A percentile compares a stretch with the other conserved stretches of the same genome.
Evolutionary conservation across 2,329 filamentous ascomycete species (phyloP).

Genomic region (Fusarium sp.): DNA sequence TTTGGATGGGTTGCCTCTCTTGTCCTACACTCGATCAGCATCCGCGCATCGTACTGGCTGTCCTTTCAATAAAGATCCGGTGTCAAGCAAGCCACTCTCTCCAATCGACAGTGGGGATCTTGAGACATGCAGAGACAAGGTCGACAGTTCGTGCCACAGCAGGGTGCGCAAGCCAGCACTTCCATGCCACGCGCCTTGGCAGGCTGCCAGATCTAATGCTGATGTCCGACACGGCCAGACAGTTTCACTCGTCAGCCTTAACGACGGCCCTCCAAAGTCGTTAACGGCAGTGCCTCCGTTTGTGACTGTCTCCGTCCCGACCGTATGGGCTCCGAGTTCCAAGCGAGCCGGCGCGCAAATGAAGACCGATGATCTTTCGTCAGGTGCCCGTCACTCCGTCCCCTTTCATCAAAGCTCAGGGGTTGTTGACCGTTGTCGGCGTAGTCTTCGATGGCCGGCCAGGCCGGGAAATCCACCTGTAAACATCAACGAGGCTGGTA

Average conservation of each 20-base stretch:
- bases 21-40: background rate
- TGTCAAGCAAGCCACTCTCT: background rate
- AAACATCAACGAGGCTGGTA: constrained; percentile 7
- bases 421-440: constrained; percentile 13
- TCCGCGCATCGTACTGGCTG: background rate
- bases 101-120: constrained; percentile 20
- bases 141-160: constrained; percentile 33
- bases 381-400: constrained; percentile 10
- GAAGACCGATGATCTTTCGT: constrained; percentile 14
- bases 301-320: background rate
- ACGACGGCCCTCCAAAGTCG: constrained; percentile 7
- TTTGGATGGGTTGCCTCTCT: background rate
- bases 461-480: constrained; percentile 11
- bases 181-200: constrained; percentile 28
- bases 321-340: constrained; percentile 2
- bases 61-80: constrained; percentile 3
- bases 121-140: constrained; percentile 29
- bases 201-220: constrained; percentile 37
- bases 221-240: constrained; percentile 15
- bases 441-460: constrained; percentile 11
- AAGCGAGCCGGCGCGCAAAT: constrained; percentile 9
- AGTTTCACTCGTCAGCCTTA: constrained; percentile 38
- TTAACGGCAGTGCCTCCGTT: constrained; percentile 4
- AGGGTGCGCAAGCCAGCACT: constrained; percentile 26
- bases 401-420: constrained; percentile 16